Evolutionary conservation across 805 yeast species (phyloP).

Genomic region (Saturnispora besseyi): DNA sequence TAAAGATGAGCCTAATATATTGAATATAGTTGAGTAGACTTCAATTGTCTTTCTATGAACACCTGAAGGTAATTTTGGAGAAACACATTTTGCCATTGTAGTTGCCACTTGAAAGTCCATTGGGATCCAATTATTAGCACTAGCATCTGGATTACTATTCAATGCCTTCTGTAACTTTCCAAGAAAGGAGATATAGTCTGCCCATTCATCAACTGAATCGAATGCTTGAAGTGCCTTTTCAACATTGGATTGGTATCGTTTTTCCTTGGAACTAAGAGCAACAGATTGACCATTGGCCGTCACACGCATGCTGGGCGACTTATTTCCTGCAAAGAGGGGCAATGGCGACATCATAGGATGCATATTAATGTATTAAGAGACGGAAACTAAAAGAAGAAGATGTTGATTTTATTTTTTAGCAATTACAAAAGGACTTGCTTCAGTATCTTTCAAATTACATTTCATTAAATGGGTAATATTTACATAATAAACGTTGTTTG

Average conservation of each 20-base stretch:
- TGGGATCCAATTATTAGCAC: conserved; percentile 51
- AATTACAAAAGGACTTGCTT: background rate
- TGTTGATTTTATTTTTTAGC: background rate
- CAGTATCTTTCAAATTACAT: background rate
- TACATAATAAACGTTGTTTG: conserved; percentile 6
- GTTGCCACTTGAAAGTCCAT: conserved; percentile 56
- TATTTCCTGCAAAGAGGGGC: conserved; percentile 10
- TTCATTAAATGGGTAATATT: background rate
- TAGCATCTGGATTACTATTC: conserved; percentile 36
- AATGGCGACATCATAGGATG: conserved; percentile 16
- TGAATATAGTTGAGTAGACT: conserved; percentile 64
- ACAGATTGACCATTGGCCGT: conserved; percentile 9
- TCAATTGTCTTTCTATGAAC: conserved; percentile 86
- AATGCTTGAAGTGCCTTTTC: conserved; percentile 67
- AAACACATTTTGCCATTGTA: conserved; percentile 67
- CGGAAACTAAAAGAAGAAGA: background rate
- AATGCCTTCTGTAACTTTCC: conserved; percentile 71
- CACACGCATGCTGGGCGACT: conserved; percentile 7
- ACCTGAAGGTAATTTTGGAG: conserved; percentile 83
- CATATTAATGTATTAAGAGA: conserved; percentile 5
- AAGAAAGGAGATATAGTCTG: conserved; percentile 88
- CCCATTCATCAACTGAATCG: conserved; percentile 91
- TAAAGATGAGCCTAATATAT: conserved; percentile 45
- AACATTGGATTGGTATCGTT: conserved; percentile 55
- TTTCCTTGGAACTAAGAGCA: conserved; percentile 49